Conservation (phyloP, 78 protist species). For the Dictyostelium brefeldianum region DNA sequence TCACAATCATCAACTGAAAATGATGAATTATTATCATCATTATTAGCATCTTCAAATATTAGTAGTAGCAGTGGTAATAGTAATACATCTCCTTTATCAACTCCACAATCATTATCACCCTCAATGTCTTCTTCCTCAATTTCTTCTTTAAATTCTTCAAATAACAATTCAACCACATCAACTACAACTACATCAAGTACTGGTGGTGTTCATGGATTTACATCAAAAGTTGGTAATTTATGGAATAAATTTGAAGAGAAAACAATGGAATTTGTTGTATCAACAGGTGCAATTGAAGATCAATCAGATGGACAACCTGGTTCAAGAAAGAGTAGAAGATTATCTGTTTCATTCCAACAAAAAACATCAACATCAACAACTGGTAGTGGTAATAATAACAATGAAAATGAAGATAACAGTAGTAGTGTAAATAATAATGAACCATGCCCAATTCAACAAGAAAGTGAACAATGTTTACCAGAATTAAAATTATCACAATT, state of each 20-base stretch:
- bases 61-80: neutral
- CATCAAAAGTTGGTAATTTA: slow-evolving; percentile 34
- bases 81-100: slow-evolving; percentile 18
- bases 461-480: neutral
- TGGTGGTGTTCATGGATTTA: neutral
- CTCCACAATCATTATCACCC: neutral
- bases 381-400: too few relatives aligned
- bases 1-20: neutral
- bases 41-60: neutral
- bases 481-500: slow-evolving; percentile 10
- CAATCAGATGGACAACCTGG: slow-evolving; percentile 9
- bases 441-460: neutral
- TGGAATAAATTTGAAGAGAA: slow-evolving; percentile 62
- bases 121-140: slow-evolving; percentile 1
- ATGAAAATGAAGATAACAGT: neutral
- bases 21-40: neutral
- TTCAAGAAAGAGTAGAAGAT: slow-evolving; percentile 12
- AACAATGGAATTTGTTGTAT: slow-evolving; percentile 38
- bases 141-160: neutral
- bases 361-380: neutral
- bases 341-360: neutral
- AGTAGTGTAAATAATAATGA: neutral
- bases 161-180: neutral
- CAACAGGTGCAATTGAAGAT: slow-evolving; percentile 43
- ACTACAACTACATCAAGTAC: neutral